Evolutionary conservation across 1,139 yeast species (phyloP), one percentile per base, ranked within the genome.

Genomic region (Kodamaea alishanica): DNA sequence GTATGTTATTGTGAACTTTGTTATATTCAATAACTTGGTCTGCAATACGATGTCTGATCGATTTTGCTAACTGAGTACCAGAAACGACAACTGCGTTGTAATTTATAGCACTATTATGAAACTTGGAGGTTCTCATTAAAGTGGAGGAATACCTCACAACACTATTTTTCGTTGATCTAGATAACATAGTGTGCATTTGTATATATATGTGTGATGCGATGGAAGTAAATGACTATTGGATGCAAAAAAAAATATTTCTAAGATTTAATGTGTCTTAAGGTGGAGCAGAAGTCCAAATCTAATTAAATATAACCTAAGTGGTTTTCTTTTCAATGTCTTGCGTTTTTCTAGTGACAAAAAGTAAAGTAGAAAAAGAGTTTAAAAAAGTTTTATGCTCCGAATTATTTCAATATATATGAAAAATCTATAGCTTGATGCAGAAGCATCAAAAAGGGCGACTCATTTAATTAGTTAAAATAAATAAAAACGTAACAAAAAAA

Each of bases 81-180:
- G 76, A 70, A 20, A 71, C 67, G 31, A 69, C 63, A 28, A 57
- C 60, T n/a, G 75, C 75, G 41, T 67, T 63, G 10, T 52, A 49
- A 38, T 43, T 47, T 32, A 42, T 34, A 6, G 33, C 9, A 25
- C 46, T 33, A 32, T 33, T 37, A 37, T 47, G 47, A 32, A 49
- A 39, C 34, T 30, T 30, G 24, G 37, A 27, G 11, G 30, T 30
- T 39, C 42, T 37, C 24, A 8, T 10, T 15, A 30, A 20, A 5
- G 15, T 7, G 9, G 32, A 30, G 8, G 32, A 12, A 15, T 10
- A 12, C 28, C 28, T 24, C 31, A 32, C 31, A 22, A 30, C 11
- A 28, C 24, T 28, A 30, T 10, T 8, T 15, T 33, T 34, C 5
- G 11, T 7, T 9, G 37, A 20, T 37, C 41, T 33, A 24, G 41